phyloP scores from a whole-genome alignment of 306 rosid genomes.

The Inga oerstediana region DNA sequence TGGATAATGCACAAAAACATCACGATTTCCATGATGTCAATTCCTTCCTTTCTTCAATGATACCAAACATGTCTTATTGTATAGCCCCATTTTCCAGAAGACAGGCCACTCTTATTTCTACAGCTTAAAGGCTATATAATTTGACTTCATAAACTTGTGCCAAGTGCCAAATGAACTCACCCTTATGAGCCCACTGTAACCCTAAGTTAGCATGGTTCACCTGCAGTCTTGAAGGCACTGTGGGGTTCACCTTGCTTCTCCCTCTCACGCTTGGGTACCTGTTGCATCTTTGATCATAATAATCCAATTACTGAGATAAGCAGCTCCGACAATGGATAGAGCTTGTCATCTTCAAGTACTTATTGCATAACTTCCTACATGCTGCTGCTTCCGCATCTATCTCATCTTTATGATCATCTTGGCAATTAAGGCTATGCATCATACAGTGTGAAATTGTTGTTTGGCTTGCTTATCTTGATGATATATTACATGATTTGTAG shows the following conservation, averaged over 20 bases:
- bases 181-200: background rate
- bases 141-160: background rate
- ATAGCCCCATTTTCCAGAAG: background rate
- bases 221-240: background rate
- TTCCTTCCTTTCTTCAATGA: background rate
- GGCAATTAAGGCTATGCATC: background rate
- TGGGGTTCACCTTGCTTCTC: background rate
- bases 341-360: background rate
- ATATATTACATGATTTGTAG: constrained; percentile 54
- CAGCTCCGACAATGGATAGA: background rate
- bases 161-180: background rate
- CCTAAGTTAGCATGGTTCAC: background rate
- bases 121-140: background rate
- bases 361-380: background rate
- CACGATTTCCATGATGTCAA: background rate
- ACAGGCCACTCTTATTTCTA: background rate
- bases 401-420: background rate
- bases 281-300: background rate
- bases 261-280: background rate
- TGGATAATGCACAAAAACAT: background rate
- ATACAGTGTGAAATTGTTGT: background rate
- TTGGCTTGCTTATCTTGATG: constrained; percentile 21
- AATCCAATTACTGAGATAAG: background rate
- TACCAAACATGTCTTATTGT: background rate
- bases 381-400: background rate